These are phyloP conservation scores for Talaromyces nanjingensis DNA, from an alignment of 495 filamentous ascomycete species.

Conservation along the genomic window DNA sequence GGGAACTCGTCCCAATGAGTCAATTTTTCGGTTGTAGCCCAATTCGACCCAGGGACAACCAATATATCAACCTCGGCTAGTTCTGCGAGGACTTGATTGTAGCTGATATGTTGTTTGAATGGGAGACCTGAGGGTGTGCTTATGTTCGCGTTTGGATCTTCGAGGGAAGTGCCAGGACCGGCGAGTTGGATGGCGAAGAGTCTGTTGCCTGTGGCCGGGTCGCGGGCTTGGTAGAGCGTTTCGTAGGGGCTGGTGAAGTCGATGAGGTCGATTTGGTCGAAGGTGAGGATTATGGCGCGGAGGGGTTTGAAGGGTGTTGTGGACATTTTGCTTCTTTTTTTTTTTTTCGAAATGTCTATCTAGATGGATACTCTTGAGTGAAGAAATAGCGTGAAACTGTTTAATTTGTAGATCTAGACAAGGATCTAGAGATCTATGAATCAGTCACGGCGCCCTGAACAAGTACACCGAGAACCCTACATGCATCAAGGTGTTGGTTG, in stretches of 20 bases:
- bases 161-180: not conserved
- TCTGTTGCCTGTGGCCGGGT: not conserved
- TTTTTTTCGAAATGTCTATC: not conserved
- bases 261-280: conserved; percentile 3
- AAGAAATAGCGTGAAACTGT: not conserved
- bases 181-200: not conserved
- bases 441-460: not conserved
- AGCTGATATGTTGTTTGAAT: not conserved
- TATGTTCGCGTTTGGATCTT: not conserved
- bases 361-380: not conserved
- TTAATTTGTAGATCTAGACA: not conserved
- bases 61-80: not conserved
- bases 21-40: not conserved
- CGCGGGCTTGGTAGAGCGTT: conserved; percentile 1
- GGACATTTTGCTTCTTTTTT: not conserved
- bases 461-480: not conserved
- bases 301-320: not conserved
- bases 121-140: not conserved
- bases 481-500: not conserved
- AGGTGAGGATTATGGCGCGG: not conserved
- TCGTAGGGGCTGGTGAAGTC: not conserved
- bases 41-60: not conserved
- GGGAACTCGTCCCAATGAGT: not conserved
- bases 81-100: not conserved
- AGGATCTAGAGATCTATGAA: not conserved